These are phyloP conservation scores for Neospora caninum DNA, from an alignment of 169 alveolate species.

Conservation along the genomic window DNA sequence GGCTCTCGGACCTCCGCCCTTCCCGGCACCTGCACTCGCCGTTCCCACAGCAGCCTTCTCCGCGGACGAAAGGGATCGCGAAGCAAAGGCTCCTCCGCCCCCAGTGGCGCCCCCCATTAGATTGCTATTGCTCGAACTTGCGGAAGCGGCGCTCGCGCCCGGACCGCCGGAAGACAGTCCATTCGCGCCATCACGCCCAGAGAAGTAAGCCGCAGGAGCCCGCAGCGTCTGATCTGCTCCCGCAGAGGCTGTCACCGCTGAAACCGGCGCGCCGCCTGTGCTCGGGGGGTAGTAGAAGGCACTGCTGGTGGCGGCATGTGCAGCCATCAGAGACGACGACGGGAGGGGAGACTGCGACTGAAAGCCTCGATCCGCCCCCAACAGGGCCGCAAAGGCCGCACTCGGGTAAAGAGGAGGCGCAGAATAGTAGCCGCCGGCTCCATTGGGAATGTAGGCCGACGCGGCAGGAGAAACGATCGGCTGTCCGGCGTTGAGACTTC, in stretches of 20 bases:
- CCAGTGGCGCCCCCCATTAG: background rate
- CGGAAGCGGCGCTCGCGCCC: background rate
- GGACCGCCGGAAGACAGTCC: background rate
- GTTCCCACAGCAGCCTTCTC: background rate
- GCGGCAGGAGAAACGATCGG: background rate
- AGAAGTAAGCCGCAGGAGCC: background rate
- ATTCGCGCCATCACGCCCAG: background rate
- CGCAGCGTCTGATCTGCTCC: background rate
- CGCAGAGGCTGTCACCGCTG: background rate
- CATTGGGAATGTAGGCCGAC: background rate
- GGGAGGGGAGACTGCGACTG: background rate
- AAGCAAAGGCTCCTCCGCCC: background rate
- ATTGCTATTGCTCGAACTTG: background rate
- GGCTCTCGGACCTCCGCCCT: background rate
- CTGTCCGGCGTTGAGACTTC: background rate
- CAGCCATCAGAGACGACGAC: constrained; percentile 25
- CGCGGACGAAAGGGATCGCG: background rate
- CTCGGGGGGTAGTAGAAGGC: background rate
- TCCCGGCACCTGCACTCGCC: background rate
- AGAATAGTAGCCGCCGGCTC: background rate
- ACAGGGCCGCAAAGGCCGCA: background rate
- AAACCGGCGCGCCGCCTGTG: background rate
- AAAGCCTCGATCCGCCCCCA: constrained; percentile 2
- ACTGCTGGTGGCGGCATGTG: background rate
- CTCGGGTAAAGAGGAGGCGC: background rate